Conservation (phyloP, 768 basidiomycete species). For the Termitomyces sp. region DNA sequence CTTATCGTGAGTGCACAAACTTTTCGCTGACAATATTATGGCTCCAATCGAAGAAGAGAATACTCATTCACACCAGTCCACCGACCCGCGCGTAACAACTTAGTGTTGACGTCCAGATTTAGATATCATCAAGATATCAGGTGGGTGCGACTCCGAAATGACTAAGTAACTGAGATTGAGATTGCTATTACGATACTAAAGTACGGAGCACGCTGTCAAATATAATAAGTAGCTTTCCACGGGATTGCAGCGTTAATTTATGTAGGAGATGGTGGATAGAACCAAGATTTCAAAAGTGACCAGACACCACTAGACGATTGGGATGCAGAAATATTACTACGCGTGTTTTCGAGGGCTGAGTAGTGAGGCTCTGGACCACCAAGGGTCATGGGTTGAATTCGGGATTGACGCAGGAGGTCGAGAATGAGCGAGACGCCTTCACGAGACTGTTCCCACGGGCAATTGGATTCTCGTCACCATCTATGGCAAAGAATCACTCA, state of each 20-base stretch:
- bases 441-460: conserved; percentile 59
- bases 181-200: conserved; percentile 6
- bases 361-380: conserved; percentile 28
- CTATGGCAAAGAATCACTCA: conserved; percentile 28
- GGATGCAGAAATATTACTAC: conserved; percentile 8
- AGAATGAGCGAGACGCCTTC: conserved; percentile 86
- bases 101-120: not conserved
- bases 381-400: conserved; percentile 55
- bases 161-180: not conserved
- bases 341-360: conserved; percentile 13
- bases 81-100: not conserved
- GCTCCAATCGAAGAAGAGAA: not conserved
- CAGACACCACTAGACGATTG: conserved; percentile 25
- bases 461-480: not conserved
- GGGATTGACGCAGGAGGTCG: conserved; percentile 74
- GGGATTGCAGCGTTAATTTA: conserved; percentile 12
- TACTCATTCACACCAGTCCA: conserved; percentile 10
- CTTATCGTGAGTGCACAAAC: not conserved
- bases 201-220: not conserved
- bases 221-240: conserved; percentile 8
- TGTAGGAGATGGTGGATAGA: conserved; percentile 27
- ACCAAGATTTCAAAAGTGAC: conserved; percentile 42
- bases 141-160: not conserved
- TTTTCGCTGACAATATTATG: not conserved
- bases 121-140: not conserved